Evolutionary conservation across 768 basidiomycete species (phyloP).

Genomic region (Lactifluus hygrophoroides): DNA sequence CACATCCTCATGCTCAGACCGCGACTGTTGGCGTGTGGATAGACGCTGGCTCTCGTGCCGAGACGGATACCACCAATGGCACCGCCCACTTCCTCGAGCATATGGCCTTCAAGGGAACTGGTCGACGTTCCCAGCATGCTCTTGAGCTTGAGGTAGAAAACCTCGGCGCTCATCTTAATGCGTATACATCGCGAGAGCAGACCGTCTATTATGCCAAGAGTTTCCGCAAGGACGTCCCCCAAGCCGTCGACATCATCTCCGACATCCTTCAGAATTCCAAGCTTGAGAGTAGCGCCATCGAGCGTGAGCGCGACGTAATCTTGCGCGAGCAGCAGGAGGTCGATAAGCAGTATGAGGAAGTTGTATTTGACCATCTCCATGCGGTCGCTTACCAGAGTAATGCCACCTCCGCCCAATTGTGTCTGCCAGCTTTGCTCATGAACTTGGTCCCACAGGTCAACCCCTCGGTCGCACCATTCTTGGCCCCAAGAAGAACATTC

Average conservation of each 20-base stretch:
- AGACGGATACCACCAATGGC: slow-evolving; percentile 90
- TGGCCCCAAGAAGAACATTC: slow-evolving; percentile 91
- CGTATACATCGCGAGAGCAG: slow-evolving; percentile 97
- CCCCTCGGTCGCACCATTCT: slow-evolving; percentile 95
- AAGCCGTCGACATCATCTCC: slow-evolving; percentile 91
- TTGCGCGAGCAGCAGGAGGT: slow-evolving; percentile 97
- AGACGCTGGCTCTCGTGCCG: slow-evolving; percentile 94
- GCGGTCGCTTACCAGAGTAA: slow-evolving; percentile 92
- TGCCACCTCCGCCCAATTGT: slow-evolving; percentile 22
- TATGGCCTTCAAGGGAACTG: slow-evolving; percentile 97
- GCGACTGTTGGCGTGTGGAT: slow-evolving; percentile 99
- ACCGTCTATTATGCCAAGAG: slow-evolving; percentile 99
- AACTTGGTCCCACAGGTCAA: slow-evolving; percentile 52
- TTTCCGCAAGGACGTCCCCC: slow-evolving; percentile 90
- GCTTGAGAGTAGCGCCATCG: slow-evolving; percentile 78
- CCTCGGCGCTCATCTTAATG: slow-evolving; percentile 93
- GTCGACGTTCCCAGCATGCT: slow-evolving; percentile 75
- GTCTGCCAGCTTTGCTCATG: slow-evolving; percentile 4
- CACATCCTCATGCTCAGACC: slow-evolving; percentile 84
- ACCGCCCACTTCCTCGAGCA: slow-evolving; percentile 99
- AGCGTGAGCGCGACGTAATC: slow-evolving; percentile 94
- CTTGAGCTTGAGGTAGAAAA: slow-evolving; percentile 98
- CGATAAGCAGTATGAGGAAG: slow-evolving; percentile 96
- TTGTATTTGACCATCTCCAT: slow-evolving; percentile 97
- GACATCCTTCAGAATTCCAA: slow-evolving; percentile 98